Evolutionary conservation across 2,329 filamentous ascomycete species (phyloP), one percentile per base, ranked within the genome.

Genomic region (Diaporthe sp.): DNA sequence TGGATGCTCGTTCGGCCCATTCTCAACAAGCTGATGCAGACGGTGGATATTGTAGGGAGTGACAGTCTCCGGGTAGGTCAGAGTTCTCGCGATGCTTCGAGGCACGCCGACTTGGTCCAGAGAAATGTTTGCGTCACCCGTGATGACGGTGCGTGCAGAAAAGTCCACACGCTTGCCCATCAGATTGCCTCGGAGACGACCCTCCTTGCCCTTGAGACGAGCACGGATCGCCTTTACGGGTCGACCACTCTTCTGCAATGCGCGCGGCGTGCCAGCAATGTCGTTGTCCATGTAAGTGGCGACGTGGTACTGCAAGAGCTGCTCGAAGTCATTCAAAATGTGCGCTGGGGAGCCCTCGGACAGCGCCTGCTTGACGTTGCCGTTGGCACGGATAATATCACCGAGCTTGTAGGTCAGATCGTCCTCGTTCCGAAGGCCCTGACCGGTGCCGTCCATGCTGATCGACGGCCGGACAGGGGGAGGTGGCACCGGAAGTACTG

Each of bases 101-200:
- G 97, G 97, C 58, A 99, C 97, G 85, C 97, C 97, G 77, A 99
- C 97, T 87, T 99, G 95, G 82, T 99, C 96, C 39, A 99, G 90
- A 39, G 95, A 98, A 79, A 99, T 87, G 83, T 98, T 99, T 76
- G 97, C 97, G 83, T 99, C 97, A 87, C 97, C 97, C 71, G 97
- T 99, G 84, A 99, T 99, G 87, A 99, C 97, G 44, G 97, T 99
- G 93, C 97, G 97, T 51, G 97, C 97, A 0, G 97, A 99, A 82
- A 99, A 99, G 84, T 99, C 97, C 77, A 99, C 97, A 92, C 96
- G 95, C 87, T 99, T 99, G 78, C 97, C 97, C 97, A 99, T 99
- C 89, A 99, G 88, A 85, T 99, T 99, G 83, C 97, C 97, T 87
- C 97, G 94, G 34, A 99, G 92, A 89, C 97, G 95, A 80, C 97